Evolutionary conservation across 2,329 filamentous ascomycete species (phyloP).

Genomic region (Aspergillus novofumigatus): DNA sequence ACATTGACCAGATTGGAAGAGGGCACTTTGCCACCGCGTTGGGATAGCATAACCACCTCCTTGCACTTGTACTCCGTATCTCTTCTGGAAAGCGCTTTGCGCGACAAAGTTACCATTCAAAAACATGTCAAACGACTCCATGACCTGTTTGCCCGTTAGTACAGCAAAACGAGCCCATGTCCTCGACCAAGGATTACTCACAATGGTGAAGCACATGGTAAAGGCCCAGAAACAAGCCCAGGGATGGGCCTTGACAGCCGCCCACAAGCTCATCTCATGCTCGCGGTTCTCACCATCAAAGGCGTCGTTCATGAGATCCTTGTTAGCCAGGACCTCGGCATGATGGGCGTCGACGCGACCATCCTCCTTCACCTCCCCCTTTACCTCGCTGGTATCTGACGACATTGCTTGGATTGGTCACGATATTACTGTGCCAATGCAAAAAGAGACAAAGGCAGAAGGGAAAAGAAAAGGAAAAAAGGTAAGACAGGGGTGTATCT

Average conservation of each 20-base stretch:
- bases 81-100: conserved; percentile 33
- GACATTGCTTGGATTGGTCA: too few species aligned
- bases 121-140: conserved; percentile 51
- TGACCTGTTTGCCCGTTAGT: conserved; percentile 33
- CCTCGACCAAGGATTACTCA: too few species aligned
- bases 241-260: conserved; percentile 39
- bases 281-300: conserved; percentile 44
- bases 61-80: conserved; percentile 33
- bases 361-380: too few species aligned
- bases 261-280: conserved; percentile 39
- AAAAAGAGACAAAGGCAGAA: too few species aligned
- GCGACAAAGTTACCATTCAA: conserved; percentile 48
- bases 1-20: conserved; percentile 53
- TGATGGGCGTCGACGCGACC: conserved; percentile 22
- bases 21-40: conserved; percentile 51
- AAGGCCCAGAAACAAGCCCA: conserved; percentile 48
- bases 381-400: too few species aligned
- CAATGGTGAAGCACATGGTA: conserved; percentile 49
- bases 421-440: too few species aligned
- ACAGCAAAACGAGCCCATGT: too few species aligned
- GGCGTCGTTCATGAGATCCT: conserved; percentile 40
- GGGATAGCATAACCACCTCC: conserved; percentile 27
- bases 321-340: conserved; percentile 33
- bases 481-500: too few species aligned
- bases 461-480: too few species aligned